Evolutionary conservation across 1,139 yeast species (phyloP), one percentile per base, ranked within the genome.

Genomic region (Debaryomyces udenii): DNA sequence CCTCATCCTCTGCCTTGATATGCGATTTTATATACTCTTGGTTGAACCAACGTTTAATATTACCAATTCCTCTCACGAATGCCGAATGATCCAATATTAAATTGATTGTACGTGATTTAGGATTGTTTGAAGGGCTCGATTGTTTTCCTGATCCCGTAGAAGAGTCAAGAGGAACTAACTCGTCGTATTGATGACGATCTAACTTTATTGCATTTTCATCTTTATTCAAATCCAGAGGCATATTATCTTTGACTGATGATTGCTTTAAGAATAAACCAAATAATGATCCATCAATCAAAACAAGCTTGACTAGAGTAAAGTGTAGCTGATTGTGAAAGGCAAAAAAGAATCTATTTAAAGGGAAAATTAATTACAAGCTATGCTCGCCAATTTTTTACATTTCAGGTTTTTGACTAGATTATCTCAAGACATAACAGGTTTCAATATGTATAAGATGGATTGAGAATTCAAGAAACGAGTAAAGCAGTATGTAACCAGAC

Each of bases 31-130:
- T 48, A 57, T 64, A 50, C 37, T 62, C 70, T n/a, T 62, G 51
- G 40, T 72, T 68, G 41, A 74, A 67, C 86, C 86, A 81, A 45
- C 77, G 61, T 53, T 78, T 78, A 53, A 81, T 67, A 48, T 77
- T 77, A 1, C 83, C 83, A 35, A 81, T 70, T 1, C 86, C 86
- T 41, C 81, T 70, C 4, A 78, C 74, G 45, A 81, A 68, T 1
- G 83, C 80, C 9, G 83, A 73, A 22, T 79, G 82, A 53, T 81
- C 86, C 37, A 81, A 53, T 9, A 81, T 77, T 40, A 80, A 61
- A 50, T 74, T 65, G 14, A 67, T 45, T 13, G 18, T 15, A 9
- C 37, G 24, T 16, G 37, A 10, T n/a, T 34, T 34, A 42, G 39
- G 16, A 20, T 45, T 31, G 10, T 18, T 23, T 10, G 23, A 32